phyloP scores from a whole-genome alignment of 2,329 filamentous ascomycete species.

The Aspergillus uvarum region DNA sequence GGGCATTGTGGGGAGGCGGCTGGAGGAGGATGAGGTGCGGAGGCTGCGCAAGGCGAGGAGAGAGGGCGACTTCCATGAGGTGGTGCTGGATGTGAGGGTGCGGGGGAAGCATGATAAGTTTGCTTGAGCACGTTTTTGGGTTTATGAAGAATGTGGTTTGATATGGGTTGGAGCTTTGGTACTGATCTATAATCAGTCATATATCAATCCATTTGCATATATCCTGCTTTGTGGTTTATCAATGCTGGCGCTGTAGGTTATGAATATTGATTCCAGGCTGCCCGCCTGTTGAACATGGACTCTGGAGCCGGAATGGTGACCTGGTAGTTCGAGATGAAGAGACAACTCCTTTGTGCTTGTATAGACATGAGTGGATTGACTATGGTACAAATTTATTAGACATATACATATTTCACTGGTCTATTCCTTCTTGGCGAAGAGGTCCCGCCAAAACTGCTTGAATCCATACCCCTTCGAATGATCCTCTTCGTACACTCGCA shows the following conservation, averaged over 20 bases:
- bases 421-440: conserved; percentile 53
- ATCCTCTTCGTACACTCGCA: conserved; percentile 70
- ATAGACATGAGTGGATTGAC: not conserved
- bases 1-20: conserved; percentile 69
- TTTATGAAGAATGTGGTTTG: too few relatives aligned
- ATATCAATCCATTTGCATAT: not conserved
- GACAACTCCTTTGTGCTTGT: not conserved
- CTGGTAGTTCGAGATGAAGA: too few relatives aligned
- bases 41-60: conserved; percentile 76
- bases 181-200: not conserved
- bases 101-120: conserved; percentile 23
- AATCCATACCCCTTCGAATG: conserved; percentile 75
- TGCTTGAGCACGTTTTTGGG: conserved; percentile 10
- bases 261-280: too few relatives aligned
- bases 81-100: conserved; percentile 21
- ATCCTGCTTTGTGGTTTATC: too few relatives aligned
- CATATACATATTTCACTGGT: conserved; percentile 5
- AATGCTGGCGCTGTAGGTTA: too few relatives aligned
- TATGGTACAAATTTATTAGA: conserved; percentile 12
- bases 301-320: too few relatives aligned
- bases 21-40: conserved; percentile 85
- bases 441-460: conserved; percentile 83
- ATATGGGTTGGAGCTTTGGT: too few relatives aligned
- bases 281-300: too few relatives aligned
- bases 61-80: conserved; percentile 57